phyloP scores from a whole-genome alignment of 2,329 filamentous ascomycete genomes.

The Exophiala viscosa region DNA sequence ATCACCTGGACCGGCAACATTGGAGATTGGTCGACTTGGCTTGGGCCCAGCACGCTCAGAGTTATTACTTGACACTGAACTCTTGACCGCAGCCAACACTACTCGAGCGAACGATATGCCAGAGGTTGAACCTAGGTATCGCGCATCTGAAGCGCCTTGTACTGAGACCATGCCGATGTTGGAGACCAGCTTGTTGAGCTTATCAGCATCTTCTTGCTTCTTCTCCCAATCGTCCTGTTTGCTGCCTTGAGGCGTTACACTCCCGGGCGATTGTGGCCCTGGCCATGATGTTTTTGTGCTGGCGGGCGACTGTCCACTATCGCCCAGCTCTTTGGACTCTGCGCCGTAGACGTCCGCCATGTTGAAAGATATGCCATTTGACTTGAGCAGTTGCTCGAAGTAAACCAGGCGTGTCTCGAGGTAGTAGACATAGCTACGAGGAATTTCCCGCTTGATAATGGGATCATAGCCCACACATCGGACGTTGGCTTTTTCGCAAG shows the following conservation, averaged over 20 bases:
- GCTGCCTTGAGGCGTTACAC: slow-evolving; percentile 30
- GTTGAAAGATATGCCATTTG: slow-evolving; percentile 68
- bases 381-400: slow-evolving; percentile 70
- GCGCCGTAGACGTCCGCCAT: slow-evolving; percentile 65
- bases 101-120: slow-evolving; percentile 93
- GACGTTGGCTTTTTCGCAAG: slow-evolving; percentile 87
- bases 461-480: slow-evolving; percentile 94
- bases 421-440: slow-evolving; percentile 89
- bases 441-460: slow-evolving; percentile 93
- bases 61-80: slow-evolving; percentile 56
- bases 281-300: slow-evolving; percentile 27
- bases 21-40: slow-evolving; percentile 54
- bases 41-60: slow-evolving; percentile 63
- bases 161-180: slow-evolving; percentile 74
- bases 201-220: slow-evolving; percentile 55
- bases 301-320: slow-evolving; percentile 11
- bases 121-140: slow-evolving; percentile 78
- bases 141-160: slow-evolving; percentile 71
- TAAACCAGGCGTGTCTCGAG: slow-evolving; percentile 82
- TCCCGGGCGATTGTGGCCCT: slow-evolving; percentile 15
- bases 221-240: slow-evolving; percentile 31
- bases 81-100: slow-evolving; percentile 89
- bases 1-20: slow-evolving; percentile 53
- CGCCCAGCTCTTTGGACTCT: slow-evolving; percentile 30
- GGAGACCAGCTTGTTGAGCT: slow-evolving; percentile 63